Conservation (phyloP, 169 alveolate species). For the Theileria parva region DNA sequence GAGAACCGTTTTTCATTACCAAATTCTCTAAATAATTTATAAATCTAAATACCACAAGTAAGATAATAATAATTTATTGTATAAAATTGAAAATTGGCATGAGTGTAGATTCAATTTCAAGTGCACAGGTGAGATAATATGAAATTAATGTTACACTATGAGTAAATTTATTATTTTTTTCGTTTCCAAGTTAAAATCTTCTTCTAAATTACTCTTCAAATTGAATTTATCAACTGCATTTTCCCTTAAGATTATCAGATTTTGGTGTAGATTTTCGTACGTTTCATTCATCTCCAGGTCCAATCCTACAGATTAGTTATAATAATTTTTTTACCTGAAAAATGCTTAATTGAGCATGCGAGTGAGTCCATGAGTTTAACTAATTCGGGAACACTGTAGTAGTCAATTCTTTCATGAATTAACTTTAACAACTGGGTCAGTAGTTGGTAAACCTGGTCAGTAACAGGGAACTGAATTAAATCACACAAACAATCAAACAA, state of each 20-base stretch:
- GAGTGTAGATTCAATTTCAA: not conserved
- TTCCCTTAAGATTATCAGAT: not conserved
- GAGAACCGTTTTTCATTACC: conserved; percentile 4
- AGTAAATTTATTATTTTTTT: not conserved
- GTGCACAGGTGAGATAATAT: not conserved
- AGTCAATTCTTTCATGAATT: not conserved
- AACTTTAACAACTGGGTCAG: not conserved
- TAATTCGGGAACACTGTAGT: conserved; percentile 1
- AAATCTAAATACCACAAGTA: too few relatives aligned
- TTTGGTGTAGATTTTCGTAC: not conserved
- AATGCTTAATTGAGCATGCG: not conserved
- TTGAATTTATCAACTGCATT: not conserved
- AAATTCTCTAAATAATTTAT: too few relatives aligned
- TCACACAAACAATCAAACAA: not conserved
- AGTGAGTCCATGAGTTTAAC: not conserved
- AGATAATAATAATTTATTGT: too few relatives aligned
- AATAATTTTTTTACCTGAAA: not conserved
- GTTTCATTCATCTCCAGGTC: conserved; percentile 19
- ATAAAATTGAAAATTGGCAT: too few relatives aligned
- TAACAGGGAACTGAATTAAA: not conserved
- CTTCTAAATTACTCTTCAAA: not conserved
- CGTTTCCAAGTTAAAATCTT: not conserved
- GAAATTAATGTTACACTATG: not conserved
- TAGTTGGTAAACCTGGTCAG: not conserved
- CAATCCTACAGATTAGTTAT: not conserved